phyloP scores from a whole-genome alignment of 2,329 filamentous ascomycete species.

The Zymoseptoria pseudotritici region DNA sequence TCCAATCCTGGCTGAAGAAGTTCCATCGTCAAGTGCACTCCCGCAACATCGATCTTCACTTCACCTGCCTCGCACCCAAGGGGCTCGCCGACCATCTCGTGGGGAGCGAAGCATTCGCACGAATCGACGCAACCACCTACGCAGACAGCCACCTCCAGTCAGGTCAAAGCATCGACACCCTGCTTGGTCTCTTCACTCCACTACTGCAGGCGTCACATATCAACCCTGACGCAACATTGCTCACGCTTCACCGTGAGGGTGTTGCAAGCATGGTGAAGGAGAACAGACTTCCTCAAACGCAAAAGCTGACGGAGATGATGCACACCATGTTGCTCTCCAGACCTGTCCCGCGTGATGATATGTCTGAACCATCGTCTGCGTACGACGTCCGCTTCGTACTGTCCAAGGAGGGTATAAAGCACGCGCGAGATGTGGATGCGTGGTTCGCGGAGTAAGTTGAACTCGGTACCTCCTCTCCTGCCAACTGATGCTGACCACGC shows the following conservation, averaged over 20 bases:
- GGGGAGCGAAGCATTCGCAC: neutral
- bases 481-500: neutral
- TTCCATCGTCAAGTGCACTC: conserved; percentile 27
- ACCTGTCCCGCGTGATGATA: neutral
- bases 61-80: conserved; percentile 24
- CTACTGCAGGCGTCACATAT: conserved; percentile 27
- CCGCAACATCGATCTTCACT: conserved; percentile 21
- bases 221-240: conserved; percentile 36
- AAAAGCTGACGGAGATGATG: neutral
- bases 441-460: conserved; percentile 3
- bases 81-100: conserved; percentile 14
- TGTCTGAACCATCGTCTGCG: neutral
- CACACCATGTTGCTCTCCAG: neutral
- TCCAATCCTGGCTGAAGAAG: conserved; percentile 24
- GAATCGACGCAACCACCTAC: conserved; percentile 16
- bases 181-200: conserved; percentile 25
- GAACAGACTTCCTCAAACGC: neutral
- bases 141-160: conserved; percentile 35
- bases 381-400: neutral
- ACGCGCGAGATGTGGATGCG: conserved; percentile 1
- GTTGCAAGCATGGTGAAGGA: conserved; percentile 3
- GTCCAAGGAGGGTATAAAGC: neutral
- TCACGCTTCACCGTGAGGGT: conserved; percentile 38
- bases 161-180: conserved; percentile 22
- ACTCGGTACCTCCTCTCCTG: neutral